These are phyloP conservation scores for Sindora glabra DNA, from an alignment of 306 rosid species.

Conservation along the genomic window DNA sequence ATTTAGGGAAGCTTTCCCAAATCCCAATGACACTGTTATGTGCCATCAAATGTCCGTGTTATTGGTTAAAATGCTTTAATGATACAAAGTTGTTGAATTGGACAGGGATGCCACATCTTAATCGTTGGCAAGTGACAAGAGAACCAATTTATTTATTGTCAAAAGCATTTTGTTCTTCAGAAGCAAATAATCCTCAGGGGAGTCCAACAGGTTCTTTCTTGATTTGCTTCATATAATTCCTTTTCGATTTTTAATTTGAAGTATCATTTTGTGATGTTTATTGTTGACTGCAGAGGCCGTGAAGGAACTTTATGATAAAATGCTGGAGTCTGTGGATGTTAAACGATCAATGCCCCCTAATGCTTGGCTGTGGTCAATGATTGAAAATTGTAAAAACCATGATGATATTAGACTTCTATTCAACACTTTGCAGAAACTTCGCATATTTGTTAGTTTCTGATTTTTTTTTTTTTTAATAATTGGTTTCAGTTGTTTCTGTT, in stretches of 20 bases:
- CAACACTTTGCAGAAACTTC: constrained; percentile 63
- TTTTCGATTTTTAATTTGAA: not conserved
- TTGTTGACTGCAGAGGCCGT: constrained; percentile 49
- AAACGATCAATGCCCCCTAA: constrained; percentile 84
- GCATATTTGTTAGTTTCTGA: constrained; percentile 65
- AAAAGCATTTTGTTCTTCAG: constrained; percentile 45
- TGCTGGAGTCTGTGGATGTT: constrained; percentile 56
- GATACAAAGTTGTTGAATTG: constrained; percentile 9
- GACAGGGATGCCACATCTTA: constrained; percentile 32
- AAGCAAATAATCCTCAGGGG: constrained; percentile 21
- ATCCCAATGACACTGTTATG: not conserved
- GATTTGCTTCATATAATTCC: not conserved
- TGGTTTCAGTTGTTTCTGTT: not conserved
- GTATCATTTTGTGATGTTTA: constrained; percentile 2
- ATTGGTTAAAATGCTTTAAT: not conserved
- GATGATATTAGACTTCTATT: constrained; percentile 69
- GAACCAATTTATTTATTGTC: constrained; percentile 17
- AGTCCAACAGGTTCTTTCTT: constrained; percentile 57
- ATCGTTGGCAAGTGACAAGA: constrained; percentile 13
- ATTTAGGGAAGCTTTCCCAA: not conserved
- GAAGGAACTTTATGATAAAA: constrained; percentile 70
- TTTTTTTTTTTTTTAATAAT: too few species aligned
- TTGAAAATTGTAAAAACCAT: constrained; percentile 56
- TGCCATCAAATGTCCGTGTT: not conserved
- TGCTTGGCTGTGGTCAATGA: constrained; percentile 91